Evolutionary conservation across 2,329 filamentous ascomycete genomes (phyloP).

Genomic region (Penicillium palitans): DNA sequence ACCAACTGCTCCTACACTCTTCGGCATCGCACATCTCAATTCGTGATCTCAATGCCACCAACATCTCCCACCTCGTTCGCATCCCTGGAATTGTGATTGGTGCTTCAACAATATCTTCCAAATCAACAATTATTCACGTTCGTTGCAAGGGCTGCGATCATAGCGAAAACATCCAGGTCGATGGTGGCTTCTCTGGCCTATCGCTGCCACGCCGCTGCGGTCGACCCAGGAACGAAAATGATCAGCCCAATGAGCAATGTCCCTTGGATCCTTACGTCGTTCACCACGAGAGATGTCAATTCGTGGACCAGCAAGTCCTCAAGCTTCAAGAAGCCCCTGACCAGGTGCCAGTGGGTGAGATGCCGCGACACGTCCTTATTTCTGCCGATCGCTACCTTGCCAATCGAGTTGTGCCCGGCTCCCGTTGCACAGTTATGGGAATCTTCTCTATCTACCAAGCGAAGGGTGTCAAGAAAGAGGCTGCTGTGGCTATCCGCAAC

Average conservation of each 20-base stretch:
- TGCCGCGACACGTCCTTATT: slow-evolving; percentile 91
- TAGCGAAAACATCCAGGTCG: slow-evolving; percentile 67
- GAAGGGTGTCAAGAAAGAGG: slow-evolving; percentile 79
- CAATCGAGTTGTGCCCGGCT: slow-evolving; percentile 92
- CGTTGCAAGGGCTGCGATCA: slow-evolving; percentile 85
- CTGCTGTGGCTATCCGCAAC: slow-evolving; percentile 90
- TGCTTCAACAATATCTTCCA: slow-evolving; percentile 93
- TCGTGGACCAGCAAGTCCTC: slow-evolving; percentile 97
- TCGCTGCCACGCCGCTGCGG: slow-evolving; percentile 79
- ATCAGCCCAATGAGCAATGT: slow-evolving; percentile 72
- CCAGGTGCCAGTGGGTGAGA: slow-evolving; percentile 93
- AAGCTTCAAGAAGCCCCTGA: slow-evolving; percentile 98
- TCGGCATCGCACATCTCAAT: slow-evolving; percentile 89
- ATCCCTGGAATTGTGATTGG: slow-evolving; percentile 98
- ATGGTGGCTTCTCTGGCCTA: slow-evolving; percentile 84
- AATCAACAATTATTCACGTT: slow-evolving; percentile 82
- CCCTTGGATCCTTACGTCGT: slow-evolving; percentile 96
- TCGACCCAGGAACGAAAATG: slow-evolving; percentile 58
- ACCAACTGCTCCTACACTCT: slow-evolving; percentile 93
- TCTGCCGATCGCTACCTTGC: slow-evolving; percentile 95
- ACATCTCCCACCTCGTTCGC: slow-evolving; percentile 89
- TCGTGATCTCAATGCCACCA: slow-evolving; percentile 86
- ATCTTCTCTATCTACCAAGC: slow-evolving; percentile 98
- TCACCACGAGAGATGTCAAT: slow-evolving; percentile 87
- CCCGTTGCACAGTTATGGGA: slow-evolving; percentile 91